Evolutionary conservation across 768 basidiomycete genomes (phyloP).

Genomic region (Tubosaeta sp.): DNA sequence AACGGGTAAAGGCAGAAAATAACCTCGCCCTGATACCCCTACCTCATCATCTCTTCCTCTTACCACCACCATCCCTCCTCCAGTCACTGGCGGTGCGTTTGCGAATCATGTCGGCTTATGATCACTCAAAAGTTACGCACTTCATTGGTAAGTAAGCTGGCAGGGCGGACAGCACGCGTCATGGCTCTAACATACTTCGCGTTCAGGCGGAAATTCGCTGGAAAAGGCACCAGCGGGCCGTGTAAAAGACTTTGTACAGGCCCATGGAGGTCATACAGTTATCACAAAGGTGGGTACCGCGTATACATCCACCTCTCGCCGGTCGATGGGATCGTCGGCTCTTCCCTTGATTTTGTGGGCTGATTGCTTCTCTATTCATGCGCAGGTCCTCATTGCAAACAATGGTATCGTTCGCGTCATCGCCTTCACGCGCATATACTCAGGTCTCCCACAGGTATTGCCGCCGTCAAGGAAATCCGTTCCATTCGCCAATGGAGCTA

Average conservation of each 20-base stretch:
- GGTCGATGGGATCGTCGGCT: slow-evolving; percentile 1
- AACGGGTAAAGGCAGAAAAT: slow-evolving; percentile 18
- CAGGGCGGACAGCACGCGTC: slow-evolving; percentile 2
- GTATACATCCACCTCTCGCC: slow-evolving; percentile 15
- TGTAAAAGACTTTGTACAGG: slow-evolving; percentile 88
- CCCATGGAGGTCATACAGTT: slow-evolving; percentile 93
- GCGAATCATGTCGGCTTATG: slow-evolving; percentile 36
- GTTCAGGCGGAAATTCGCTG: slow-evolving; percentile 87
- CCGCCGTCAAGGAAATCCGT: slow-evolving; percentile 98
- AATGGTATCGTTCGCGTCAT: slow-evolving; percentile 57
- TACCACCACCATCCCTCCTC: slow-evolving; percentile 17
- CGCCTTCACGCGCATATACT: slow-evolving; percentile 19
- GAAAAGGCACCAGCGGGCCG: slow-evolving; percentile 76
- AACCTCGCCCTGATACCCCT: not conserved
- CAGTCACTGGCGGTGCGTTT: slow-evolving; percentile 3
- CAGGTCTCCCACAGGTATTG: slow-evolving; percentile 64
- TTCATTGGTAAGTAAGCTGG: slow-evolving; percentile 49
- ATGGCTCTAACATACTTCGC: slow-evolving; percentile 7
- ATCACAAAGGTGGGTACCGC: slow-evolving; percentile 81
- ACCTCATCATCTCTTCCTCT: slow-evolving; percentile 9
- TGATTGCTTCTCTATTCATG: slow-evolving; percentile 4
- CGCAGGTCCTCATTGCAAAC: slow-evolving; percentile 94
- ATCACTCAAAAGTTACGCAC: slow-evolving; percentile 58
- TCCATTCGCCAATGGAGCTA: slow-evolving; percentile 99
- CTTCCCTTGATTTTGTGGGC: not conserved